Percentiles rank a stretch among this genome's conserved stretches.
These are phyloP conservation scores for Aegilops bicornis DNA, from an alignment of 176 grass and related monocot genomes.

Conservation along the genomic window DNA sequence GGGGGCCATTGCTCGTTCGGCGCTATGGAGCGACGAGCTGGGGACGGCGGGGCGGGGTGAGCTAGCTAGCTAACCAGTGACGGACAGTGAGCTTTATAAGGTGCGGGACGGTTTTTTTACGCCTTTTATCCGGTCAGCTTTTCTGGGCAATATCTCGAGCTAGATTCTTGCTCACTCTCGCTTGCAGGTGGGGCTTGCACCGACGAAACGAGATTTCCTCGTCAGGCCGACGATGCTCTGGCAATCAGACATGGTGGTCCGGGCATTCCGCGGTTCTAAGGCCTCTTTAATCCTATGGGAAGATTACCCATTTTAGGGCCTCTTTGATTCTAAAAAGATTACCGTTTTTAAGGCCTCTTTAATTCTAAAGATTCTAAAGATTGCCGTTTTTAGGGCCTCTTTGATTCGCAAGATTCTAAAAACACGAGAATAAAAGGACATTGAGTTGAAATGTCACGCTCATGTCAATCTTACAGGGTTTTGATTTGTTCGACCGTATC, in stretches of 20 bases:
- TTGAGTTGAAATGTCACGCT: too few species aligned
- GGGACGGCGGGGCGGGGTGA: background rate
- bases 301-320: too few species aligned
- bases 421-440: too few species aligned
- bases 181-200: background rate
- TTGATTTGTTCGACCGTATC: too few species aligned
- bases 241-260: background rate
- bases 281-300: too few species aligned
- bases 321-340: too few species aligned
- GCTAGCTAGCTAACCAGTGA: constrained; percentile 7
- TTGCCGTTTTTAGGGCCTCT: too few species aligned
- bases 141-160: constrained; percentile 21
- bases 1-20: constrained; percentile 36
- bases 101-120: background rate
- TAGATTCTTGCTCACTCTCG: constrained; percentile 19
- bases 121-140: constrained; percentile 34
- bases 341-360: too few species aligned
- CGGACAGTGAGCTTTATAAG: constrained; percentile 11
- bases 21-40: background rate
- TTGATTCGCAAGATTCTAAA: too few species aligned
- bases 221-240: background rate
- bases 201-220: background rate
- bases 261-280: background rate
- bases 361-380: too few species aligned
- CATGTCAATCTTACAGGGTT: too few species aligned